A percentile compares a stretch with the other conserved stretches of the same genome.
phyloP scores from a whole-genome alignment of 2,329 filamentous ascomycete genomes.

The Ciborinia camelliae region DNA sequence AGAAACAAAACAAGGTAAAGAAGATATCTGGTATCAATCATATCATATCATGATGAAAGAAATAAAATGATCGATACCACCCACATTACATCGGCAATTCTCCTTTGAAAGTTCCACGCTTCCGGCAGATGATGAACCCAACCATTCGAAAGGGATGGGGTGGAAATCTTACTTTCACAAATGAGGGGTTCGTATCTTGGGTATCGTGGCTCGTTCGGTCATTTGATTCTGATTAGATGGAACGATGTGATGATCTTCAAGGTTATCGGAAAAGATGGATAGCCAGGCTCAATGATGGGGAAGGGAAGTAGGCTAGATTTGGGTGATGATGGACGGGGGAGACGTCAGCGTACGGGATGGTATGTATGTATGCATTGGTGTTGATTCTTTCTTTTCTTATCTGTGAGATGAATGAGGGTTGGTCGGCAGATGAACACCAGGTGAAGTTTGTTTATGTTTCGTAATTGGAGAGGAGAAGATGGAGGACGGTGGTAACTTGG shows the following conservation, averaged over 20 bases:
- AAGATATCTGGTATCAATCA: background rate
- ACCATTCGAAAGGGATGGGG: background rate
- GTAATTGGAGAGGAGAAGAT: background rate
- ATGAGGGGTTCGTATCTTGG: background rate
- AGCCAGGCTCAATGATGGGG: background rate
- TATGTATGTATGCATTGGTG: background rate
- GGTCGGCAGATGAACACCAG: background rate
- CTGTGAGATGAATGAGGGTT: background rate
- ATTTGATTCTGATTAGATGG: background rate
- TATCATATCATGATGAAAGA: background rate
- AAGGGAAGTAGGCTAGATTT: background rate
- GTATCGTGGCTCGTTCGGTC: background rate
- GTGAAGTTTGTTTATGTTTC: background rate
- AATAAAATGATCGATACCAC: background rate
- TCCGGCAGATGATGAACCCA: background rate
- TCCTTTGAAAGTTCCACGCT: background rate
- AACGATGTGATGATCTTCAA: conserved; percentile 9
- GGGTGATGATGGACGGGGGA: background rate
- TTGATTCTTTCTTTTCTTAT: too few species aligned
- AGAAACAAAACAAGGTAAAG: background rate
- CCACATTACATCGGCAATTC: background rate
- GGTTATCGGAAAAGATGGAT: background rate
- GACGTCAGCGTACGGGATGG: background rate
- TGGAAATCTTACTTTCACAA: background rate
- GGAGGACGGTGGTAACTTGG: background rate